Evolutionary conservation across 768 basidiomycete genomes (phyloP), one percentile per base, ranked within the genome.

Genomic region (Trametes meyenii): DNA sequence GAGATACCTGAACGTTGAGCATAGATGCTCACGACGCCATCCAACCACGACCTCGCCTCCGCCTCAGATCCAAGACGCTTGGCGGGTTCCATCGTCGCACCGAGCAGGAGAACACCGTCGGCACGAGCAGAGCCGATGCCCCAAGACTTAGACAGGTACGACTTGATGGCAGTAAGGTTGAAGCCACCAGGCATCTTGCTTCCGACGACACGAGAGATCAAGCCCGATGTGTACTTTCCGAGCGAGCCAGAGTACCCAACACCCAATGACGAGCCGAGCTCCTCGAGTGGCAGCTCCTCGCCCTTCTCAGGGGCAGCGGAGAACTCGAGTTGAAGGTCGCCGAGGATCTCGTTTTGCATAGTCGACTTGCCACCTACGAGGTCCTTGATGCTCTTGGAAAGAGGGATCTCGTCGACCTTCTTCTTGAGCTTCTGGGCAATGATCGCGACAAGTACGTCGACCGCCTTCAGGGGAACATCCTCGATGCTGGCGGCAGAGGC

Each of bases 381-480:
- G 69, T 99, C 97, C 76, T 99, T 98, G 81, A 99, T 95, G 0
- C 94, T 90, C 76, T 99, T 99, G 62, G 86, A 83, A 7, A 95
- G 79, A 5, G 95, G 92, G 58, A 98, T 80, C 69, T 98, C 97
- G 50, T 88, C 85, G 29, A 95, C 82, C 57, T 81, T 84, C 83
- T 99, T 99, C 88, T 99, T 99, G 70, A 99, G 78, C 77, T 99
- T 99, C 79, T 99, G 97, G 0, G 97, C 94, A 60, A 99, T 90
- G 73, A 98, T 88, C 65, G 86, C 84, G 55, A 83, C 82, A 26
- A 98, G 84, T 38, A 96, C 89, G 55, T 98, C 97, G 65, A 88
- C 76, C 7, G 96, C 92, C 74, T 94, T 94, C 73, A 98, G 80
- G 4, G 97, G 97, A 35, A 82, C 90, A 67, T 99, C 97, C 36